Percentiles rank a stretch among this genome's conserved stretches.
Evolutionary conservation across 2,329 filamentous ascomycete species (phyloP).

Genomic region (Coleophoma eucalyptorum): DNA sequence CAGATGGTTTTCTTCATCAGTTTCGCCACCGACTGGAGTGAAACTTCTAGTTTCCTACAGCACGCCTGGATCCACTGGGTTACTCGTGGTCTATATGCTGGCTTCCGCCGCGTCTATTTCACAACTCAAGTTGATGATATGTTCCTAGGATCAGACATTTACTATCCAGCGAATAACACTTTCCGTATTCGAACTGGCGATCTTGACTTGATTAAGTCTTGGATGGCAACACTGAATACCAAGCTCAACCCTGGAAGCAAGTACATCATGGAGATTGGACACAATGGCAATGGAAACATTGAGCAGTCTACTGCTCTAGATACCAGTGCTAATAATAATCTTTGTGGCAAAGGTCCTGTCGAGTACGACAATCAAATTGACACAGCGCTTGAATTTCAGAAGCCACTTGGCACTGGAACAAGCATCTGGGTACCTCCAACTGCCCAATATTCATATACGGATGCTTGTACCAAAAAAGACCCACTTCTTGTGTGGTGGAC

Average conservation of each 20-base stretch:
- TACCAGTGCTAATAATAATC: neutral
- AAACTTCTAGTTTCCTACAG: slow-evolving; percentile 17
- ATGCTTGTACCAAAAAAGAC: slow-evolving; percentile 42
- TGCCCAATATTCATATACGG: slow-evolving; percentile 7
- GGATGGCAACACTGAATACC: slow-evolving; percentile 33
- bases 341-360: slow-evolving; percentile 25
- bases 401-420: slow-evolving; percentile 43
- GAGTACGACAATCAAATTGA: slow-evolving; percentile 35
- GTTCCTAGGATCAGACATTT: slow-evolving; percentile 45
- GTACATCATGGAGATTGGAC: slow-evolving; percentile 47
- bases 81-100: slow-evolving; percentile 14
- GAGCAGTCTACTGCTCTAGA: slow-evolving; percentile 18
- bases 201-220: slow-evolving; percentile 37
- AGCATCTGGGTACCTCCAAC: slow-evolving; percentile 38
- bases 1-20: slow-evolving; percentile 59
- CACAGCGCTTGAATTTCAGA: slow-evolving; percentile 37
- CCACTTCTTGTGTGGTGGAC: slow-evolving; percentile 48
- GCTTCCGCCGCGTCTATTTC: slow-evolving; percentile 13
- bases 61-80: slow-evolving; percentile 17
- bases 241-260: slow-evolving; percentile 44
- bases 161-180: slow-evolving; percentile 35
- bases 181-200: slow-evolving; percentile 46
- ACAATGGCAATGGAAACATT: slow-evolving; percentile 49
- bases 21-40: slow-evolving; percentile 37
- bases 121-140: slow-evolving; percentile 47